Evolutionary conservation across 371 early-diverging fungal species (phyloP), one percentile per base, ranked within the genome.

Genomic region (Mortierella sp.): DNA sequence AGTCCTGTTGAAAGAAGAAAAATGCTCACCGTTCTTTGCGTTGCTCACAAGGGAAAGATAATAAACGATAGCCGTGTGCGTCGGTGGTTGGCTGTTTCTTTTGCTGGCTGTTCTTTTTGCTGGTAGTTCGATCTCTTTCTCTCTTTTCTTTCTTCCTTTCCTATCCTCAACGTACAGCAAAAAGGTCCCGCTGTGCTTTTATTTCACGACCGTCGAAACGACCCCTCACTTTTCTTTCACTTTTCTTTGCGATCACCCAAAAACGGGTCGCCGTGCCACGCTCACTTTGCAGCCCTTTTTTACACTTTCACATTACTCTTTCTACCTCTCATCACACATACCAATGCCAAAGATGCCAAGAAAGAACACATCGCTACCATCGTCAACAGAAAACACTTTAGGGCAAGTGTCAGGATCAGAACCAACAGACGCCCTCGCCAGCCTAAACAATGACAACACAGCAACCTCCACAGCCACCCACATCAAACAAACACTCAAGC

Each of bases 401-500:
- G 40, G 24, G 24, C 8, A 21, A 64, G 67, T 24, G 34, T 6
- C 67, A 64, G 24, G 67, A 37, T 64, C 67, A 24, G 10, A 64
- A 24, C 67, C 19, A 37, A 37, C 40, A 10, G 40, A 64, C 24
- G 37, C 37, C 40, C 2, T 19, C 9, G 43, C 43, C 40, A 51
- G 54, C 43, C 19, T 44, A 55, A 54, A 13, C 10, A 26, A 43
- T 8, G 24, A 10, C 50, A 43, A 24, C 57, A 44, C 76, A 10
- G 50, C 74, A 31, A 80, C 70, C 28, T 67, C 69, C 11, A 64
- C 75, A 8, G 34, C 70, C 13, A 51, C 79, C 8, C 28, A 71
- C 6, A 55, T 67, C 50, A 80, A 71, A 26, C 76, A 75, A 37
- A 16, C 81, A 37, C 73, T 76, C 37, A 72, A 71, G 28, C 74